Evolutionary conservation across 306 rosid species (phyloP).

Genomic region (Prunus padus): DNA sequence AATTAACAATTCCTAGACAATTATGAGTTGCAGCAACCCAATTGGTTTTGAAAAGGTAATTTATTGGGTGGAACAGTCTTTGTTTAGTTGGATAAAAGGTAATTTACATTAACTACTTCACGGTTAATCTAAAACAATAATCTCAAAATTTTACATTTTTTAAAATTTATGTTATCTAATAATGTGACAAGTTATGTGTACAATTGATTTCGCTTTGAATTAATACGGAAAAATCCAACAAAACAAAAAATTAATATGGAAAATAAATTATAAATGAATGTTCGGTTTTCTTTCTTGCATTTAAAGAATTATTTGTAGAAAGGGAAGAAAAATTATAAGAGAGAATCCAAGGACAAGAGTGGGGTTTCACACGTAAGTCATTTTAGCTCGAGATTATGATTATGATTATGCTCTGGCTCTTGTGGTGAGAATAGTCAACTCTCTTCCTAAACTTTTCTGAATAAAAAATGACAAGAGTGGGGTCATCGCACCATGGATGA

Average conservation of each 20-base stretch:
- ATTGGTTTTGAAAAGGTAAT: not conserved
- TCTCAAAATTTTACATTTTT: too few species aligned
- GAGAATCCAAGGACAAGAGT: not conserved
- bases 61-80: not conserved
- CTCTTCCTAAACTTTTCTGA: too few species aligned
- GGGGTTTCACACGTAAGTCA: accelerated
- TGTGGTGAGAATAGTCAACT: too few species aligned
- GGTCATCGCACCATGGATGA: not conserved
- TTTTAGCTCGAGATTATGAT: too few species aligned
- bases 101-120: not conserved
- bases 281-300: not conserved
- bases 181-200: too few species aligned
- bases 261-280: not conserved
- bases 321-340: not conserved
- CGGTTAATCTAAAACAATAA: not conserved
- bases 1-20: not conserved
- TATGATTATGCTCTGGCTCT: accelerated
- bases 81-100: not conserved
- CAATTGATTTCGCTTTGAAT: too few species aligned
- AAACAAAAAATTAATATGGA: not conserved
- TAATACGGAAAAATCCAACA: not conserved
- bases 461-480: too few species aligned
- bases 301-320: not conserved
- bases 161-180: too few species aligned
- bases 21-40: not conserved